Evolutionary conservation across 73 alveolate species (phyloP).

Genomic region (Breviolum minutum): DNA sequence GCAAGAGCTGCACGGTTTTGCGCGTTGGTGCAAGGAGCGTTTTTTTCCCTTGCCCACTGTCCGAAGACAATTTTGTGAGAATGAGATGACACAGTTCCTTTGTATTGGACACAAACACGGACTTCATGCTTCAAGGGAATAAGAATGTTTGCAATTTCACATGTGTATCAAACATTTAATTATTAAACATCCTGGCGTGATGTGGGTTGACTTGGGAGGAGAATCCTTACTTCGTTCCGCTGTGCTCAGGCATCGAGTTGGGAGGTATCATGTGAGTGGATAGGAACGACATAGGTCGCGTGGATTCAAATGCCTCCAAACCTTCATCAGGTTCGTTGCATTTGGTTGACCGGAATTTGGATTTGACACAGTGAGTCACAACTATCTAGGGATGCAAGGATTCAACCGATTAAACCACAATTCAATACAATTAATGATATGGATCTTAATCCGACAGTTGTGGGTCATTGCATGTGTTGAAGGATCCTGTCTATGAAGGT

Average conservation of each 20-base stretch:
- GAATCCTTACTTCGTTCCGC: constrained; percentile 69
- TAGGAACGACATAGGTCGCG: too few species aligned
- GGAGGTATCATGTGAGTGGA: too few species aligned
- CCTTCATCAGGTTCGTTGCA: background rate
- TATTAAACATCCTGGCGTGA: background rate
- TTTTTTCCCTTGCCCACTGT: background rate
- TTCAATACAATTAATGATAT: too few species aligned
- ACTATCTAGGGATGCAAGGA: too few species aligned
- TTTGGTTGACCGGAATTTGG: background rate
- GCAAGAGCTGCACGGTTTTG: constrained; percentile 27
- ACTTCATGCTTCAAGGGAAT: background rate
- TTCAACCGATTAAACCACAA: background rate
- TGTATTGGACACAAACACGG: background rate
- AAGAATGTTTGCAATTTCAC: background rate
- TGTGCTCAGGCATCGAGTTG: constrained; percentile 46
- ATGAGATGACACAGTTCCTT: background rate
- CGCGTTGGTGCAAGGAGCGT: constrained; percentile 57
- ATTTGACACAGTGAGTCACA: too few species aligned
- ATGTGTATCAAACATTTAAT: background rate
- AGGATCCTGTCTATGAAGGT: background rate
- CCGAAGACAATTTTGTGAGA: background rate
- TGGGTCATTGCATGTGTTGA: background rate
- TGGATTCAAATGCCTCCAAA: too few species aligned
- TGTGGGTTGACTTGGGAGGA: background rate
- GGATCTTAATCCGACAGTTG: background rate